These are phyloP conservation scores for Trichoderma orchidacearum DNA, from an alignment of 495 filamentous ascomycete species.

Conservation along the genomic window DNA sequence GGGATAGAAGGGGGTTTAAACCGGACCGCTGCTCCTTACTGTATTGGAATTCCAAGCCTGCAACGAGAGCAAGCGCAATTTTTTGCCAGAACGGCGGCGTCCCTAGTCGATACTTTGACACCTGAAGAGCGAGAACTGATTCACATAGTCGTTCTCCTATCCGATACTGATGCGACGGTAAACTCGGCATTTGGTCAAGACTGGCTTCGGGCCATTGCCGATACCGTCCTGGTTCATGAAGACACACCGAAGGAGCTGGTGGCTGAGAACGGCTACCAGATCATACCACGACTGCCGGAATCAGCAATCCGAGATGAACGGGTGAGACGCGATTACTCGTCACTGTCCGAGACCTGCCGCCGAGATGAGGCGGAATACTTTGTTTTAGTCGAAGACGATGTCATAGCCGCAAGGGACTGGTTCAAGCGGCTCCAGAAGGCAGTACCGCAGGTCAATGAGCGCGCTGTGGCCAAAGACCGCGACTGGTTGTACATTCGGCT, in stretches of 20 bases:
- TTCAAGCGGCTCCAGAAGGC: conserved; percentile 26
- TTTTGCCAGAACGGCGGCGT: conserved; percentile 34
- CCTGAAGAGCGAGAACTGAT: conserved; percentile 29
- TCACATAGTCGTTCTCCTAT: conserved; percentile 38
- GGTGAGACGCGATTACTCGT: conserved; percentile 27
- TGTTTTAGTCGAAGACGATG: conserved; percentile 42
- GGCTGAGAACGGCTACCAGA: neutral
- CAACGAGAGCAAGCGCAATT: conserved; percentile 20
- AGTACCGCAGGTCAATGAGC: conserved; percentile 16
- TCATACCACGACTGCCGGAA: neutral
- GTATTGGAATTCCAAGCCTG: conserved; percentile 19
- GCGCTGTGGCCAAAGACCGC: neutral
- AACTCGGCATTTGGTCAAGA: conserved; percentile 35
- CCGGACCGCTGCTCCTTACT: conserved; percentile 4
- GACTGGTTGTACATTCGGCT: conserved; percentile 38
- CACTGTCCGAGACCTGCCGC: conserved; percentile 33
- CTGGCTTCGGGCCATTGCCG: conserved; percentile 33
- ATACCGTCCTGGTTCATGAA: conserved; percentile 33
- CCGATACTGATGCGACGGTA: conserved; percentile 28
- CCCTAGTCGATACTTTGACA: conserved; percentile 34
- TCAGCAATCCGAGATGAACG: neutral
- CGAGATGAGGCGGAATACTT: conserved; percentile 32
- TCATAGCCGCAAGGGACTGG: conserved; percentile 39
- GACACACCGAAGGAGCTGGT: neutral
- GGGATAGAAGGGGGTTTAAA: neutral